A percentile compares a stretch with the other conserved stretches of the same genome.
These are phyloP conservation scores for Dryas integrifolia DNA, from an alignment of 331 rosid species.

Conservation along the genomic window DNA sequence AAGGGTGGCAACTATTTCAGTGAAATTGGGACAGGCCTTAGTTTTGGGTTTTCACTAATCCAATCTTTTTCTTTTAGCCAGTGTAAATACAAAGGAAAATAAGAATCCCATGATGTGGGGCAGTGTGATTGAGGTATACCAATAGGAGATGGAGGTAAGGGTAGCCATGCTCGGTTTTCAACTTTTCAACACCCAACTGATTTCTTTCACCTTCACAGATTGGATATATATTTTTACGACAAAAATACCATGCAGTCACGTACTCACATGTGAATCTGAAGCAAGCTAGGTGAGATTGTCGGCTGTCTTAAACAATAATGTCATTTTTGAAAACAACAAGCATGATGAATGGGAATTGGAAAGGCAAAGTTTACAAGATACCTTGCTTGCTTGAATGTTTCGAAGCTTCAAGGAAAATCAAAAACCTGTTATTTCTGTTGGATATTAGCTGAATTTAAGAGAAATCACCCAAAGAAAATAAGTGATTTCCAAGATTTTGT, in stretches of 20 bases:
- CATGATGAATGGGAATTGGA: neutral
- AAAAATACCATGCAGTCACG: too few species aligned
- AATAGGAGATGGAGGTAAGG: neutral
- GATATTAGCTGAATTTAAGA: neutral
- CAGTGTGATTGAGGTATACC: constrained; percentile 3
- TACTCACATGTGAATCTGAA: neutral
- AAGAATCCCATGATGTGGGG: neutral
- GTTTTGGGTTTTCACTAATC: neutral
- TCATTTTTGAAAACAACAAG: neutral
- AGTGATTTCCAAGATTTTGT: too few species aligned
- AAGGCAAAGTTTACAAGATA: neutral
- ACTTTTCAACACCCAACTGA: constrained; percentile 11
- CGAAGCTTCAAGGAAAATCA: neutral
- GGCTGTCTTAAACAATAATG: neutral
- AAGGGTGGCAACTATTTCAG: constrained; percentile 15
- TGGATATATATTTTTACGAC: too few species aligned
- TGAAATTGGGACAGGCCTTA: neutral
- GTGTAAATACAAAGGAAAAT: too few species aligned
- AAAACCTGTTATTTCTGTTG: neutral
- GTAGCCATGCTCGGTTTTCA: constrained; percentile 4
- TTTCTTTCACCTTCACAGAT: neutral
- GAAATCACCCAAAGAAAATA: too few species aligned
- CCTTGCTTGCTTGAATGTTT: neutral
- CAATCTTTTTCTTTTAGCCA: neutral
- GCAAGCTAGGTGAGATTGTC: neutral